Evolutionary conservation across 306 rosid species (phyloP), one percentile per base, ranked within the genome.

Genomic region (Prunus mume): DNA sequence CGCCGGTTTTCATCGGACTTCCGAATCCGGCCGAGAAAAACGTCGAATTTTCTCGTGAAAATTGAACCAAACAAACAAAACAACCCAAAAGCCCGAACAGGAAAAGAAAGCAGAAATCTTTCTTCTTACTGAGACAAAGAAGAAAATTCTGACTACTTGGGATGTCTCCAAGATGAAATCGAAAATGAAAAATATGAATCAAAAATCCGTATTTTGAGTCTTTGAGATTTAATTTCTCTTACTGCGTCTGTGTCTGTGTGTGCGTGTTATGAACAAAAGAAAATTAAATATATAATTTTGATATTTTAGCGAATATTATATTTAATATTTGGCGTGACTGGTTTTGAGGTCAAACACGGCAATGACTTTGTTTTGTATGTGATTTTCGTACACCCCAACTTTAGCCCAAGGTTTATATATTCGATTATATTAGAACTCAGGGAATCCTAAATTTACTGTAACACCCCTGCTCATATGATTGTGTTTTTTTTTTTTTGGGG

Each of bases 311-410:
- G 43, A 38, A 38, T 38, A 38, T 38, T 38, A 38, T 38, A 38
- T 38, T 38, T 38, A 38, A 38, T 38, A 38, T 38, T 38, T 38
- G 43, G 43, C 41, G 61, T 24, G 78, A 68, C 68, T 19, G 80
- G 78, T 76, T 78, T 58, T 10, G 61, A 78, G 85, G 96, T 95
- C 98, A 87, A 90, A 92, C 98, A 95, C 93, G 97, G 92, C 97
- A 86, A 90, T 84, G 93, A 80, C 89, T 88, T 73, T 47, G 75
- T 25, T 56, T 66, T 66, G 24, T 17, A 85, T 67, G 86, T 78
- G 80, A 84, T 85, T 81, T 80, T 78, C 81, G 65, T 82, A 71
- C 77, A 80, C 88, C 47, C 41, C 14, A 6, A 65, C 3, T 46
- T 67, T 78, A 51, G 45, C 76, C 9, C 52, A 24, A 41, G 56